Base-by-base conservation (phyloP, 2,329 filamentous ascomycete genomes). In the Diaporthe australafricana region DNA sequence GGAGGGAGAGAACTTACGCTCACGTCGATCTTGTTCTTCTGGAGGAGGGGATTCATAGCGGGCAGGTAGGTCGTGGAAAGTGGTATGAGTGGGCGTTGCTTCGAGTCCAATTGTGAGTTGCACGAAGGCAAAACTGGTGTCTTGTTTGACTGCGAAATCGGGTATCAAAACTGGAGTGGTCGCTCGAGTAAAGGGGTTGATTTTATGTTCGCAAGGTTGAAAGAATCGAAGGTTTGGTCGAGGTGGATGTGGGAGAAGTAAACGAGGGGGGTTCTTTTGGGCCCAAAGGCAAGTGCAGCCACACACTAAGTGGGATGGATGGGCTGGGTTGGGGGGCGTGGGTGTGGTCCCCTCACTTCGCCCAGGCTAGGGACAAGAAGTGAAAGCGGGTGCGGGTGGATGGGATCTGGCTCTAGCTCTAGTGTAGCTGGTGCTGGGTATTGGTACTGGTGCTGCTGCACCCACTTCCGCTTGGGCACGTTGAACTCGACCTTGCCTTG, bases 21-120 rank as follows among this genome's bases (percentile, higher is more conserved):
- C 85, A 98, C 89, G 85, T 99, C 96, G 79, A 98, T 89, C 88
- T 99, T 98, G 89, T 98, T 98, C 89, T 97, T 95, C 88, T 98
- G 94, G 83, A 95, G 94, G 83, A 95, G 94, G 78, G 96, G 96
- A 83, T 98, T 98, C 94, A 98, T 97, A 76, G 78, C 87, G 83
- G 74, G 75, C 35, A 60, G 42, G 14, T 63, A 42, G 42, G n/a
- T n/a, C n/a, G n/a, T 47, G 27, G 42, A n/a, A 47, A 40, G 38
- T 27, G 38, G 16, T 47, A 16, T 40, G 30, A 27, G 47, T 42
- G 52, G 67, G 20, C 11, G 56, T 12, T 30, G 20, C n/a, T 42
- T 38, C 30, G 56, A 48, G 66, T 50, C 20, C 22, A 25, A 57
- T 50, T 55, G 40, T 62, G 42, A 11, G 57, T 69, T 72, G 57